Conservation (phyloP, 2,329 filamentous ascomycete genomes). For the Anthostomella pinea region DNA sequence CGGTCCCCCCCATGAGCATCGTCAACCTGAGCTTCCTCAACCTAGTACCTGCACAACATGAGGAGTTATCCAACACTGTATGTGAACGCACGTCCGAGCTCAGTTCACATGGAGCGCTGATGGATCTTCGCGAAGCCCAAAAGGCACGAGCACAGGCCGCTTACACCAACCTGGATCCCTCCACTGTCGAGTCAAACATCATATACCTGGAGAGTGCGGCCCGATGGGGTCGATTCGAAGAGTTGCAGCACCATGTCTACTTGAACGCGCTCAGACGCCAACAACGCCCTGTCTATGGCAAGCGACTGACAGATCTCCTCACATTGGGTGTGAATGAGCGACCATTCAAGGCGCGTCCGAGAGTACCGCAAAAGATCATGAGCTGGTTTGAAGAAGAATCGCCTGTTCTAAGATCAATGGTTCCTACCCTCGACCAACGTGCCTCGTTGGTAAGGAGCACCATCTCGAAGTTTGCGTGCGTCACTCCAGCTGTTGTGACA, state of each 20-base stretch:
- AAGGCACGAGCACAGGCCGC: conserved; percentile 57
- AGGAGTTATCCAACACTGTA: conserved; percentile 56
- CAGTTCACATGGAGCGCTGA: conserved; percentile 66
- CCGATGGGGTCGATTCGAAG: conserved; percentile 68
- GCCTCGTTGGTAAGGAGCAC: conserved; percentile 69
- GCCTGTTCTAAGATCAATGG: conserved; percentile 59
- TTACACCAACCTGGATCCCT: conserved; percentile 56
- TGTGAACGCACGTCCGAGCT: conserved; percentile 60
- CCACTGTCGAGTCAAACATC: conserved; percentile 67
- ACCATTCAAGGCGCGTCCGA: conserved; percentile 59
- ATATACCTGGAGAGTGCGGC: conserved; percentile 69
- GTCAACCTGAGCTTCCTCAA: conserved; percentile 78
- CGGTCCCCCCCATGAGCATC: conserved; percentile 56
- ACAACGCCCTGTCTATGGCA: conserved; percentile 77
- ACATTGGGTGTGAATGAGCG: conserved; percentile 60
- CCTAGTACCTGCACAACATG: conserved; percentile 69
- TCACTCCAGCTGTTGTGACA: conserved; percentile 85
- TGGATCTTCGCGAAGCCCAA: conserved; percentile 71
- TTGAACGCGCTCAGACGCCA: conserved; percentile 79
- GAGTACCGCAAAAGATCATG: conserved; percentile 59
- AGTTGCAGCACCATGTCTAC: conserved; percentile 77
- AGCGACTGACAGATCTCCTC: conserved; percentile 71
- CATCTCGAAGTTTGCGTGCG: conserved; percentile 85
- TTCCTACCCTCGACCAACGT: conserved; percentile 72
- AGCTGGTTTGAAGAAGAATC: conserved; percentile 76